Conservation (phyloP, 768 basidiomycete species). For the Rhizopogon vesiculosus region DNA sequence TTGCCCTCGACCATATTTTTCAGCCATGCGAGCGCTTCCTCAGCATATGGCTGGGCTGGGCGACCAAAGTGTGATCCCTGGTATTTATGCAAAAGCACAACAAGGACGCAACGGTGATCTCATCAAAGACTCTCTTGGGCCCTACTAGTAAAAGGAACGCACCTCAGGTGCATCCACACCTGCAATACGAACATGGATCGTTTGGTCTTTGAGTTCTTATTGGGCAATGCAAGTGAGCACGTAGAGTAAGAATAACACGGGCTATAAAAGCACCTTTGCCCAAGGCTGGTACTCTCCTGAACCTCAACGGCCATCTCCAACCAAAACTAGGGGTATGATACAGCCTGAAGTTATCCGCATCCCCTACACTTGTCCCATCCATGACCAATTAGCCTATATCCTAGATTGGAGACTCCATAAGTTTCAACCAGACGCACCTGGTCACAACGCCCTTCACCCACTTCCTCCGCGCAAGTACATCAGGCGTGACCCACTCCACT, state of each 20-base stretch:
- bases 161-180: conserved; percentile 95
- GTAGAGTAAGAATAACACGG: not conserved
- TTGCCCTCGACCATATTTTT: conserved; percentile 50
- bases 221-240: not conserved
- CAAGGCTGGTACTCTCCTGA: conserved; percentile 56
- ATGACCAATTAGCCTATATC: not conserved
- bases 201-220: conserved; percentile 71
- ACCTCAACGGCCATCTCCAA: conserved; percentile 69
- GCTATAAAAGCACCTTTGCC: conserved; percentile 44
- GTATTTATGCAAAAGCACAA: not conserved
- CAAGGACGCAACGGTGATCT: not conserved
- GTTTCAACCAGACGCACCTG: conserved; percentile 38
- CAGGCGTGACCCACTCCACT: conserved; percentile 66
- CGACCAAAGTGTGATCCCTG: conserved; percentile 85
- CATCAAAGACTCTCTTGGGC: not conserved
- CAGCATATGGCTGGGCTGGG: conserved; percentile 65
- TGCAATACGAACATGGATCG: conserved; percentile 83
- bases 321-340: conserved; percentile 82
- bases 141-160: conserved; percentile 3
- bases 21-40: conserved; percentile 76
- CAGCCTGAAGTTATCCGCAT: conserved; percentile 80
- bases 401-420: not conserved
- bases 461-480: conserved; percentile 47
- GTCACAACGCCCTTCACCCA: conserved; percentile 84
- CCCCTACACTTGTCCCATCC: conserved; percentile 57